These are phyloP conservation scores for Colletotrichum navitas DNA, from an alignment of 2,329 filamentous ascomycete genomes.

Conservation along the genomic window DNA sequence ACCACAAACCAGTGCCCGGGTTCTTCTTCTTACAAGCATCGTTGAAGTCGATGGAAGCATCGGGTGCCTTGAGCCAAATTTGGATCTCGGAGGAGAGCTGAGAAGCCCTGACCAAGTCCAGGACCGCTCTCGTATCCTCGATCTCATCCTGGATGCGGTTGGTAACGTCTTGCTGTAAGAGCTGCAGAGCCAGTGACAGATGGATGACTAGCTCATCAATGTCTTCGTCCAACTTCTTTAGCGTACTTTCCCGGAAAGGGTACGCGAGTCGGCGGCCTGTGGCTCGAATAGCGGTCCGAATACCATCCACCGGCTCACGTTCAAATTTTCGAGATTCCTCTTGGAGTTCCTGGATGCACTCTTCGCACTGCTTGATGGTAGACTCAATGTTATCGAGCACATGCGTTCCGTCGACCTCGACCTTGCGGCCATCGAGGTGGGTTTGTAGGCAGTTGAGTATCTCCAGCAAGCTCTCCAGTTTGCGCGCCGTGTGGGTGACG, in stretches of 20 bases:
- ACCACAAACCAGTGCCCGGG: slow-evolving; percentile 52
- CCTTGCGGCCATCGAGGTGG: slow-evolving; percentile 42
- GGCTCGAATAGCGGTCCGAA: slow-evolving; percentile 17
- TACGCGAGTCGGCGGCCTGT: slow-evolving; percentile 45
- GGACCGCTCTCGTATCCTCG: slow-evolving; percentile 46
- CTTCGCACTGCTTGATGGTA: slow-evolving; percentile 47
- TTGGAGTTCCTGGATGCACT: slow-evolving; percentile 49
- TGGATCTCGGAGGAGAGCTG: slow-evolving; percentile 47
- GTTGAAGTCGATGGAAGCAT: slow-evolving; percentile 52
- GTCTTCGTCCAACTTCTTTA: slow-evolving; percentile 55
- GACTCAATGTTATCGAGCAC: slow-evolving; percentile 45
- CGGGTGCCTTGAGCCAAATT: slow-evolving; percentile 53
- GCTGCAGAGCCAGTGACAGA: slow-evolving; percentile 49
- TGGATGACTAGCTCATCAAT: slow-evolving; percentile 50
- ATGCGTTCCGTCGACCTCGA: slow-evolving; percentile 44
- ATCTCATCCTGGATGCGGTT: slow-evolving; percentile 46
- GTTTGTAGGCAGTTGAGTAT: slow-evolving; percentile 46
- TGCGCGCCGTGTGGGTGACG: slow-evolving; percentile 46
- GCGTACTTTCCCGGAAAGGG: slow-evolving; percentile 52
- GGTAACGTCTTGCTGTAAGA: slow-evolving; percentile 49
- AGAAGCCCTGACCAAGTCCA: slow-evolving; percentile 46
- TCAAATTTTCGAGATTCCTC: slow-evolving; percentile 46
- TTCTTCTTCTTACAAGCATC: slow-evolving; percentile 49
- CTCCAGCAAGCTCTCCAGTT: slow-evolving; percentile 46
- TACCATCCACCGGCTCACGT: slow-evolving; percentile 11